Percentiles rank a stretch among this genome's conserved stretches.
Conservation (phyloP, 1,139 yeast genomes). For the Saccharomyces uvarum region DNA sequence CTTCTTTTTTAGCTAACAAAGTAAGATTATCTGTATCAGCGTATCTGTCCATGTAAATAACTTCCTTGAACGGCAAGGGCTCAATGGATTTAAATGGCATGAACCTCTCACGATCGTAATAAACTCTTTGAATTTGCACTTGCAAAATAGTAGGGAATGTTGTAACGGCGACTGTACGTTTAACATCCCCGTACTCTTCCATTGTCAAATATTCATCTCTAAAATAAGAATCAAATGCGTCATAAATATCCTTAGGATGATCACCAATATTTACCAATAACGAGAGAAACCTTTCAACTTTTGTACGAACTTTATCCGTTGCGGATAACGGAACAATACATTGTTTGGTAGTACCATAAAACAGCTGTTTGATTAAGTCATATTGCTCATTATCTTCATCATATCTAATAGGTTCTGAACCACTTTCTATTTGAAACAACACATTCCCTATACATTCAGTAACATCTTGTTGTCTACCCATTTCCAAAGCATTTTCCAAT, state of each 20-base stretch:
- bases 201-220: slow-evolving; percentile 60
- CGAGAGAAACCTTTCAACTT: slow-evolving; percentile 71
- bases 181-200: slow-evolving; percentile 60
- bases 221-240: slow-evolving; percentile 79
- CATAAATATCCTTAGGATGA: slow-evolving; percentile 82
- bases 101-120: slow-evolving; percentile 66
- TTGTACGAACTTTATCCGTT: slow-evolving; percentile 40
- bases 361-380: slow-evolving; percentile 69
- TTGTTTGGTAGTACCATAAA: slow-evolving; percentile 68
- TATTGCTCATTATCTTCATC: slow-evolving; percentile 75
- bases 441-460: slow-evolving; percentile 96
- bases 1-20: slow-evolving; percentile 44
- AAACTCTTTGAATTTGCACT: slow-evolving; percentile 87
- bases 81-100: slow-evolving; percentile 77
- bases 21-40: slow-evolving; percentile 61
- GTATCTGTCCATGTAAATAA: slow-evolving; percentile 78
- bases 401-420: slow-evolving; percentile 57
- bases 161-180: slow-evolving; percentile 63
- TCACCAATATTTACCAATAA: slow-evolving; percentile 78
- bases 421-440: slow-evolving; percentile 87
- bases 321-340: slow-evolving; percentile 38
- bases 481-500: slow-evolving; percentile 62
- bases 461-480: slow-evolving; percentile 94
- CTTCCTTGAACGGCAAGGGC: slow-evolving; percentile 73
- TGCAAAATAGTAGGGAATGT: slow-evolving; percentile 77